Conservation (phyloP, 257 asterid species). For the Solanum ossicruentum region DNA sequence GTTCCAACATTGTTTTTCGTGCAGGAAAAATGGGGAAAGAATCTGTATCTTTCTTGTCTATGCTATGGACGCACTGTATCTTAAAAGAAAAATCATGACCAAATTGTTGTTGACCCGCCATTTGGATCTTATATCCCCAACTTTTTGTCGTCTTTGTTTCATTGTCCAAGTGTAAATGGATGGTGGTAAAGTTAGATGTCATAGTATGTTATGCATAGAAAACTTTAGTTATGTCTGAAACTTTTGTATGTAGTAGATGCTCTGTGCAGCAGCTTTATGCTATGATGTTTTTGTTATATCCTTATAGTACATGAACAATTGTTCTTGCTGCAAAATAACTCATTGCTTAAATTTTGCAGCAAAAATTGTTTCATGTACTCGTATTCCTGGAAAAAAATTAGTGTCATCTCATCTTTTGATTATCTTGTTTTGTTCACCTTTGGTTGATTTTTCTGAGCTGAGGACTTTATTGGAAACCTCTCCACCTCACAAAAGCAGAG, state of each 20-base stretch:
- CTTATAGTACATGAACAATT: background rate
- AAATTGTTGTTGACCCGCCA: background rate
- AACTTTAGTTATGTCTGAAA: background rate
- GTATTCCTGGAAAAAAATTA: background rate
- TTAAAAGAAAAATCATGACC: background rate
- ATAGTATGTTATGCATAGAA: background rate
- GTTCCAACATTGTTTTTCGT: background rate
- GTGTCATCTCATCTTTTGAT: background rate
- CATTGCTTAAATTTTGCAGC: background rate
- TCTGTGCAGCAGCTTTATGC: background rate
- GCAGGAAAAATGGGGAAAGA: constrained; percentile 27
- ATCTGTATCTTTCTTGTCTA: constrained; percentile 18
- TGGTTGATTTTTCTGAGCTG: background rate
- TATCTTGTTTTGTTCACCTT: background rate
- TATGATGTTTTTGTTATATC: background rate
- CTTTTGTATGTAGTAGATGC: background rate
- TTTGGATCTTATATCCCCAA: background rate
- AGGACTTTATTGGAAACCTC: background rate
- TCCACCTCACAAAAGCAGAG: background rate
- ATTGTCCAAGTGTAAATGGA: constrained; percentile 1
- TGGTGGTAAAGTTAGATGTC: background rate
- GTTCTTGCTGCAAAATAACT: background rate
- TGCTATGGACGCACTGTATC: constrained; percentile 26
- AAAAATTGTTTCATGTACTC: background rate
- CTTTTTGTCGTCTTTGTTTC: background rate